Evolutionary conservation across 208 protist genomes (phyloP).

Genomic region (Histomonas meleagridis): DNA sequence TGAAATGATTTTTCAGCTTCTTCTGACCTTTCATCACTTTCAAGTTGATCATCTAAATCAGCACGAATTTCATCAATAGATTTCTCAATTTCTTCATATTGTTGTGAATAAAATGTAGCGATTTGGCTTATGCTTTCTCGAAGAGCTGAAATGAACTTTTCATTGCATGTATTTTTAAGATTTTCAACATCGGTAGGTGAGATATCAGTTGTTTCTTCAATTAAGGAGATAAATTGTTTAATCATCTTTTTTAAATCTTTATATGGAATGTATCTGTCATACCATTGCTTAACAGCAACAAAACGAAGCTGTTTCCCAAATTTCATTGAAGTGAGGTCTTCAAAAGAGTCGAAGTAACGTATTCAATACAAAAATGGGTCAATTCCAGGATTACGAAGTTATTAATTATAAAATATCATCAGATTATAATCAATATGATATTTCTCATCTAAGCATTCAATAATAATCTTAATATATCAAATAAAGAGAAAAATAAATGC

Average conservation of each 20-base stretch:
- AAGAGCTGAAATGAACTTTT: background rate
- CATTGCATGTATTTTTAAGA: background rate
- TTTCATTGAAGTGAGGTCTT: background rate
- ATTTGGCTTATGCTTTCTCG: background rate
- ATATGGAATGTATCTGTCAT: background rate
- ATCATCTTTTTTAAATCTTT: background rate
- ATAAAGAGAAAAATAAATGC: no score
- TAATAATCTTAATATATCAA: no score
- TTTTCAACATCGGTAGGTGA: background rate
- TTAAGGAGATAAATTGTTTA: background rate
- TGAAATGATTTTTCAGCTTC: background rate
- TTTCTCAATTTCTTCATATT: background rate
- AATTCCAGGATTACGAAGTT: no score
- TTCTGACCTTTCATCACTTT: background rate
- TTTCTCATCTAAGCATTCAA: no score
- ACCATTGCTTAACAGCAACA: slow-evolving; percentile 26
- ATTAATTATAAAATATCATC: no score
- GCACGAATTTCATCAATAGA: background rate
- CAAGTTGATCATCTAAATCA: background rate
- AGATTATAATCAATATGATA: no score
- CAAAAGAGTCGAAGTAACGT: no score
- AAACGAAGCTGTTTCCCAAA: slow-evolving; percentile 19
- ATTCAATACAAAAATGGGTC: no score
- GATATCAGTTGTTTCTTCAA: background rate
- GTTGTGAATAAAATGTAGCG: background rate